phyloP scores from a whole-genome alignment of 2,329 filamentous ascomycete genomes.

The Gyromitra esculenta region DNA sequence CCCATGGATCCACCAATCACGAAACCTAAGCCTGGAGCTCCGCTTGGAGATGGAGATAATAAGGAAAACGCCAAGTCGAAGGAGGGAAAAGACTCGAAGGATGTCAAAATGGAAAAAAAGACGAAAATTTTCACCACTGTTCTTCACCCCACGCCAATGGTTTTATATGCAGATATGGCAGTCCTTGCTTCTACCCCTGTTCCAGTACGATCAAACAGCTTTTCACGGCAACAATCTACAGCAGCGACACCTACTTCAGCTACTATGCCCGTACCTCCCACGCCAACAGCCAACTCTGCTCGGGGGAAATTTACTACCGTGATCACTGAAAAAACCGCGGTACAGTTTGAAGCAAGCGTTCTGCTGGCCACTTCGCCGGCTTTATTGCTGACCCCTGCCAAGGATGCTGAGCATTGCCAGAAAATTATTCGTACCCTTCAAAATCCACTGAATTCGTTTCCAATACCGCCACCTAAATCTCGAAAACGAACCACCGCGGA shows the following conservation, averaged over 20 bases:
- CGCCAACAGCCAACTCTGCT: constrained; percentile 65
- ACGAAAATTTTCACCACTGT: constrained; percentile 79
- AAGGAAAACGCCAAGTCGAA: constrained; percentile 56
- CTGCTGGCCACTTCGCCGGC: constrained; percentile 77
- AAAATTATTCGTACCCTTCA: constrained; percentile 75
- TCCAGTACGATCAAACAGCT: constrained; percentile 59
- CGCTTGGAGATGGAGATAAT: constrained; percentile 59
- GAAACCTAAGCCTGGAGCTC: constrained; percentile 52
- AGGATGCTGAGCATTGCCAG: constrained; percentile 74
- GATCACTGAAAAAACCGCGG: constrained; percentile 74
- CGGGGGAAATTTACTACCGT: constrained; percentile 58
- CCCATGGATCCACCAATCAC: constrained; percentile 28
- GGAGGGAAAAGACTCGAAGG: constrained; percentile 61
- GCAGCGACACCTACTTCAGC: constrained; percentile 73
- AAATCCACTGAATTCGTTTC: constrained; percentile 79
- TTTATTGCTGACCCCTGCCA: constrained; percentile 80
- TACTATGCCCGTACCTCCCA: constrained; percentile 70
- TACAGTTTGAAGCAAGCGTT: constrained; percentile 78
- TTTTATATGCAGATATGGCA: constrained; percentile 77
- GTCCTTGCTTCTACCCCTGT: constrained; percentile 78
- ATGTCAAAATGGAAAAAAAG: constrained; percentile 69
- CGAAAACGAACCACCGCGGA: constrained; percentile 94
- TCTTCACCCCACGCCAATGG: constrained; percentile 82
- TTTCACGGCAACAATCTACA: constrained; percentile 60
- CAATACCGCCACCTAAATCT: constrained; percentile 83